phyloP scores from a whole-genome alignment of 164 flowering plant genomes.

The Macadamia tetraphylla region DNA sequence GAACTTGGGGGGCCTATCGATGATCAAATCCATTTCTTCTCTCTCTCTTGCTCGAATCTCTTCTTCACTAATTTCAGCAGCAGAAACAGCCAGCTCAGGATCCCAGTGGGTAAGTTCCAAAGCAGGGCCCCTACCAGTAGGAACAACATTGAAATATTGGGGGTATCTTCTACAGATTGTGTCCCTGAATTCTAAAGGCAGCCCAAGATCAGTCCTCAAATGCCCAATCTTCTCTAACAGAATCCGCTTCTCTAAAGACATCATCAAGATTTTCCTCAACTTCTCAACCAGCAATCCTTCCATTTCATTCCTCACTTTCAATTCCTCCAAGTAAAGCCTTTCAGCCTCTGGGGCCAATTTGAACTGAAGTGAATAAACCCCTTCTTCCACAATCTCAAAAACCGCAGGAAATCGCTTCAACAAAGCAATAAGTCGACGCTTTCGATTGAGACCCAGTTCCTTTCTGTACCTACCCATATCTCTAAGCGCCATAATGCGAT shows the following conservation, averaged over 20 bases:
- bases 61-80: constrained; percentile 71
- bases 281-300: constrained; percentile 63
- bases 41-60: constrained; percentile 49
- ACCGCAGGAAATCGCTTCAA: constrained; percentile 74
- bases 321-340: constrained; percentile 70
- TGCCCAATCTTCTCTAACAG: constrained; percentile 80
- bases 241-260: constrained; percentile 83
- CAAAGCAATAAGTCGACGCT: constrained; percentile 66
- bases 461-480: constrained; percentile 68
- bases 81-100: constrained; percentile 86
- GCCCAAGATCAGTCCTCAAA: constrained; percentile 75
- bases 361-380: constrained; percentile 61
- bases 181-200: constrained; percentile 73
- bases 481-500: constrained; percentile 64
- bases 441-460: constrained; percentile 57
- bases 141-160: constrained; percentile 75
- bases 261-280: constrained; percentile 89
- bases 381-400: constrained; percentile 90
- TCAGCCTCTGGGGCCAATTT: constrained; percentile 86
- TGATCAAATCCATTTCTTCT: constrained; percentile 68
- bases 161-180: constrained; percentile 80
- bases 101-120: constrained; percentile 90
- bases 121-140: constrained; percentile 69
- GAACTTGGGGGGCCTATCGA: constrained; percentile 78
- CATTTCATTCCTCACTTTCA: constrained; percentile 74